Evolutionary conservation across 108 stramenopile species (phyloP), one percentile per base, ranked within the genome.

Genomic region (Fragilaria radians): DNA sequence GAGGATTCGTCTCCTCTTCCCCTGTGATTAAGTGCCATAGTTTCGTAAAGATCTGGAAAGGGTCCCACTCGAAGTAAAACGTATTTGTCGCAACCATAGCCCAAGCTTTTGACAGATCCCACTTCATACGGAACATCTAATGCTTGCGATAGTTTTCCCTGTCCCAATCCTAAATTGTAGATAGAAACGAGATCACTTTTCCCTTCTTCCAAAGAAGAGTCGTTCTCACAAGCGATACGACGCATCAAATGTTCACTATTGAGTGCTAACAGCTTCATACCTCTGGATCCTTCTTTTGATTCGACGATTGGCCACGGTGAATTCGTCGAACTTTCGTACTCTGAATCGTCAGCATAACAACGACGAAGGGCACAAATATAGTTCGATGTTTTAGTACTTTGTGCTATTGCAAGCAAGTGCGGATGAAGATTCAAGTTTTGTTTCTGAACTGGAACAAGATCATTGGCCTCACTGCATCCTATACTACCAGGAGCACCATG

Each of bases 241-340:
- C 84, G 59, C 89, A 91, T 91, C 49, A 88, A 59, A 54, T 88
- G 79, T 61, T 91, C 89, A 28, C 73, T 76, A 53, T 88, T 91
- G 24, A 88, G 66, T 0, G 84, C 63, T 9, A 91, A 67, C 19
- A 87, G 66, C 52, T 61, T 60, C 82, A 86, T 83, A 0, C 89
- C 89, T 0, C 79, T 82, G 22, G 70, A 61, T 9, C 73, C 73
- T 7, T 74, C 48, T 19, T 61, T 59, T 24, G 84, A 66, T 62
- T 91, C 86, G 3, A 91, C 86, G 29, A 91, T 81, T 9, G 89
- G 89, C 83, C 84, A 88, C 0, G 89, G 89, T 0, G 83, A 73
- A 45, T 60, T 56, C 1, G 71, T 61, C 3, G 71, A 72, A 52
- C 63, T 74, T 32, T 78, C 74, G 28, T 82, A 82, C 4, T 28